Conservation (phyloP, 129 eudicot species). For the Lonicera japonica region DNA sequence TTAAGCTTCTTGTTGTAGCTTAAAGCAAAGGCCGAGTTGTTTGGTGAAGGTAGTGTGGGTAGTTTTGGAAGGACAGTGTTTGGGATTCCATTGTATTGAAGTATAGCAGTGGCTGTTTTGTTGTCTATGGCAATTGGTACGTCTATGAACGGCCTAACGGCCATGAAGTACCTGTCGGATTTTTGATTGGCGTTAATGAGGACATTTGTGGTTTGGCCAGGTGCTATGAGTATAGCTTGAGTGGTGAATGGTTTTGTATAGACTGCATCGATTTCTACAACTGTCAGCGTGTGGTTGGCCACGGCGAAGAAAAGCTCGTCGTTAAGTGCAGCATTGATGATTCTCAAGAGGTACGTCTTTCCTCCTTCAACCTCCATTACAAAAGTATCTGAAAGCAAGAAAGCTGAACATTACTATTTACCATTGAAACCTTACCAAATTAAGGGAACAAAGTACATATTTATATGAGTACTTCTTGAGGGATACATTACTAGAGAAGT, state of each 20-base stretch:
- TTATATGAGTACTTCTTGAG: too few relatives aligned
- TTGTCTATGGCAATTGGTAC: constrained; percentile 49
- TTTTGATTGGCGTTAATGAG: constrained; percentile 39
- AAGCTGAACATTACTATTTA: too few relatives aligned
- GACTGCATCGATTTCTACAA: constrained; percentile 60
- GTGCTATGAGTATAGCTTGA: constrained; percentile 39
- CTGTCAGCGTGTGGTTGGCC: constrained; percentile 48
- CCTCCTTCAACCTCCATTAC: constrained; percentile 59
- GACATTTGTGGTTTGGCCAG: constrained; percentile 72
- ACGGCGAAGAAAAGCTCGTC: constrained; percentile 59
- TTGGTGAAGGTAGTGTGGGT: constrained; percentile 37
- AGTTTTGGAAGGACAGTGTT: constrained; percentile 41
- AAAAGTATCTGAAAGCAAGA: constrained; percentile 40
- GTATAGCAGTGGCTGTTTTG: constrained; percentile 57
- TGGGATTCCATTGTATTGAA: constrained; percentile 53
- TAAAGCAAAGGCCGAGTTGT: constrained; percentile 40
- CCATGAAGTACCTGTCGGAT: constrained; percentile 59
- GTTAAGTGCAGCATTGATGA: constrained; percentile 62
- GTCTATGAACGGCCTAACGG: constrained; percentile 44
- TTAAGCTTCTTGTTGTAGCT: constrained; percentile 32
- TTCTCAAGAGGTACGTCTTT: constrained; percentile 45
- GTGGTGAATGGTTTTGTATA: constrained; percentile 60
- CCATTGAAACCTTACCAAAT: too few relatives aligned
- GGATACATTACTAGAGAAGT: too few relatives aligned
- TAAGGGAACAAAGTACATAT: too few relatives aligned